Conservation (phyloP, 805 yeast genomes). For the Saturnispora quitensis region DNA sequence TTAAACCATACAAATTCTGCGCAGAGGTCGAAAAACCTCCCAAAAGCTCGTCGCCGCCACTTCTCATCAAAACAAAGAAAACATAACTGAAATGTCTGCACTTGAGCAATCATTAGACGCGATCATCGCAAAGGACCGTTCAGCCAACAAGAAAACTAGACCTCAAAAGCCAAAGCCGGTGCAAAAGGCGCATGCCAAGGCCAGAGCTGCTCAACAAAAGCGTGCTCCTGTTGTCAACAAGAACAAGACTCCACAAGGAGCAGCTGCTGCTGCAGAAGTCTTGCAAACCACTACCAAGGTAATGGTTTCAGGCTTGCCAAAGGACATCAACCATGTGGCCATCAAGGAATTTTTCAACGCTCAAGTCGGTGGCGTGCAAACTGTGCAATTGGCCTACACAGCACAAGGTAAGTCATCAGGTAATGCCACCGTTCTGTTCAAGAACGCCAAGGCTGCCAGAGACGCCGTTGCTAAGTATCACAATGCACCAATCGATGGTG, state of each 20-base stretch:
- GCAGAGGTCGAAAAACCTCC: neutral
- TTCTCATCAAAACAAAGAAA: neutral
- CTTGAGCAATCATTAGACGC: conserved; percentile 94
- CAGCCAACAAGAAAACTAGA: conserved; percentile 11
- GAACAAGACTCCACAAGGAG: conserved; percentile 15
- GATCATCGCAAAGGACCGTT: conserved; percentile 55
- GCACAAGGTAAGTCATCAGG: conserved; percentile 88
- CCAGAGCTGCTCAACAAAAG: neutral
- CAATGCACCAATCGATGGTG: conserved; percentile 90
- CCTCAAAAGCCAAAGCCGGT: conserved; percentile 11
- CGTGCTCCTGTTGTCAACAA: neutral
- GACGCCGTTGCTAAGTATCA: conserved; percentile 77
- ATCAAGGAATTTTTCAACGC: conserved; percentile 76
- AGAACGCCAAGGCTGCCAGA: conserved; percentile 56
- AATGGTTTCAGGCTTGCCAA: conserved; percentile 56
- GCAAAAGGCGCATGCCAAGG: neutral
- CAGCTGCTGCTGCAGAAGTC: conserved; percentile 26
- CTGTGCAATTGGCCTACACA: conserved; percentile 67
- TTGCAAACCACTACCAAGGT: conserved; percentile 57
- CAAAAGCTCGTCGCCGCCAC: neutral
- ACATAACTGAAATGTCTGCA: conserved; percentile 49
- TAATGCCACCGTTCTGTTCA: conserved; percentile 79
- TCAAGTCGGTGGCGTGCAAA: conserved; percentile 77
- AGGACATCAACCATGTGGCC: conserved; percentile 65
- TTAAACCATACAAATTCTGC: neutral